phyloP scores from a whole-genome alignment of 768 basidiomycete genomes.

The Pholiota microspora region DNA sequence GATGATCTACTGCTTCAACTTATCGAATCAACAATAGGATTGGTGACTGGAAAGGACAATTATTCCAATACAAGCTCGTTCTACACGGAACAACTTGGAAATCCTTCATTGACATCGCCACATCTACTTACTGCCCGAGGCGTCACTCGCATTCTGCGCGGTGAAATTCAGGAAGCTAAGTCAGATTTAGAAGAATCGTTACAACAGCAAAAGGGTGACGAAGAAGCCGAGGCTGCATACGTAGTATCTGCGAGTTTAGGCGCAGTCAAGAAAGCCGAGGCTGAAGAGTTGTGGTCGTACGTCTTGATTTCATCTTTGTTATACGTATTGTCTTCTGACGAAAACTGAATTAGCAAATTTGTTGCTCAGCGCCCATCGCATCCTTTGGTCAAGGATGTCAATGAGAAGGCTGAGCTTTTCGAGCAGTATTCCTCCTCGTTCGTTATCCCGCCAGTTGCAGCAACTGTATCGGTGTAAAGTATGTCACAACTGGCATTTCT shows the following conservation, averaged over 20 bases:
- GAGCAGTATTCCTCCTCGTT: constrained; percentile 61
- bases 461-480: constrained; percentile 13
- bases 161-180: constrained; percentile 72
- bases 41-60: constrained; percentile 71
- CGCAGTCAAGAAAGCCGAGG: constrained; percentile 54
- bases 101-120: constrained; percentile 72
- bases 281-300: constrained; percentile 69
- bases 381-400: constrained; percentile 66
- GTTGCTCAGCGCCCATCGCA: constrained; percentile 57
- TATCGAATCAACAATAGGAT: constrained; percentile 81
- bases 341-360: constrained; percentile 32
- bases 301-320: constrained; percentile 24
- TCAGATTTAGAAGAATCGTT: constrained; percentile 79
- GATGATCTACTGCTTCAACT: constrained; percentile 88
- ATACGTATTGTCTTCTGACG: constrained; percentile 4
- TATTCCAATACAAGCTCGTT: constrained; percentile 58
- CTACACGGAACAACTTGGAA: constrained; percentile 82
- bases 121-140: constrained; percentile 79
- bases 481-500: background rate
- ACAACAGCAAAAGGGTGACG: constrained; percentile 52
- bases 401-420: constrained; percentile 59
- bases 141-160: constrained; percentile 73
- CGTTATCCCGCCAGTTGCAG: constrained; percentile 46
- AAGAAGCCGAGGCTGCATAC: constrained; percentile 68
- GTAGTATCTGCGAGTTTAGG: constrained; percentile 64